Evolutionary conservation across 192 early-diverging fungal species (phyloP), one percentile per base, ranked within the genome.

Genomic region (Entrophospora sp.): DNA sequence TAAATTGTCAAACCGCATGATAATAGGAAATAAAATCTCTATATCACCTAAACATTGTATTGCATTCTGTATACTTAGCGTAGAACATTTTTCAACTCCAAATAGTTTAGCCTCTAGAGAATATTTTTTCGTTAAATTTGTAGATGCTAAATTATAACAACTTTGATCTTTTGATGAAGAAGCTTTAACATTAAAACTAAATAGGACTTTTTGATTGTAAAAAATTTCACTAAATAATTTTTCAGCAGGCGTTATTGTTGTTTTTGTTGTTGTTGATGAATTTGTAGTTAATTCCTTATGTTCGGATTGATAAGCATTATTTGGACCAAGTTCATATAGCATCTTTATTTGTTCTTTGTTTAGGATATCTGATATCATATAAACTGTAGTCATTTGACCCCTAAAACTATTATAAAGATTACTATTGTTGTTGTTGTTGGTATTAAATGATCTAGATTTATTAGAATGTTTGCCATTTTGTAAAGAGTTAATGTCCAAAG

Each of bases 11-110:
- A 66, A 66, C 55, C 51, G 35, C 46, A 38, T 34, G 27, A 66
- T 66, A 32, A 66, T 66, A 7, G 64, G 64, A 28, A 66, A 66
- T 5, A 66, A 24, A 27, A 66, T 44, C 55, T 66, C 64, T 8
- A 66, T 20, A 53, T 66, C 64, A n/a, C 64, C 64, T 43, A 66
- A 43, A 16, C 16, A 66, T 18, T 44, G 48, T 51, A 66, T 53
- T 4, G 64, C 64, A 66, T 55, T 66, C 18, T 49, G 49, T 12
- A 66, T 30, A 55, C 51, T 66, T n/a, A 66, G 38, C 14, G 64
- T 66, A 4, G 64, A 43, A 28, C 64, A 55, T 31, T 66, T 66
- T 52, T 66, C 45, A 9, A 55, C 25, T 10, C 24, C 48, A 32
- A 44, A 34, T 45, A 66, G 45, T 43, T 49, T 55, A 22, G 49